Evolutionary conservation across 305 asterid genomes (phyloP).

Genomic region (Caryopteris hybrid): DNA sequence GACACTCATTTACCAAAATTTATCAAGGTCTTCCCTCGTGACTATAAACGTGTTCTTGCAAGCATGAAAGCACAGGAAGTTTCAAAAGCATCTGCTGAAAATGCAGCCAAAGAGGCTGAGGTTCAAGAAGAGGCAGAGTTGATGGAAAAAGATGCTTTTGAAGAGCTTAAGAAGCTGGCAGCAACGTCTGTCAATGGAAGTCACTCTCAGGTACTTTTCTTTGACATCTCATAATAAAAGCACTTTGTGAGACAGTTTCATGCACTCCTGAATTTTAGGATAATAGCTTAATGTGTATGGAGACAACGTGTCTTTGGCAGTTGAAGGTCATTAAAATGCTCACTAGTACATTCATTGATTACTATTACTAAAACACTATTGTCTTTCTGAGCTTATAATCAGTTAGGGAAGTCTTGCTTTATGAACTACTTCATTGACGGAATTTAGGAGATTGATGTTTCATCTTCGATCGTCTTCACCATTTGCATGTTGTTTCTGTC

Average conservation of each 20-base stretch:
- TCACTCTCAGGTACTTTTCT: constrained; percentile 40
- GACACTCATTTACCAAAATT: constrained; percentile 75
- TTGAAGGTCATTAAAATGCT: neutral
- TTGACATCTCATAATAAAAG: neutral
- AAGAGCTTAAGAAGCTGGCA: constrained; percentile 88
- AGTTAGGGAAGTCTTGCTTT: neutral
- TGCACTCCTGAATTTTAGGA: neutral
- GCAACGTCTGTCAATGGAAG: constrained; percentile 36
- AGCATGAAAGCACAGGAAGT: constrained; percentile 51
- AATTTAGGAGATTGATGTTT: neutral
- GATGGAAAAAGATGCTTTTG: constrained; percentile 83
- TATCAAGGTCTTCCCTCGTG: constrained; percentile 93
- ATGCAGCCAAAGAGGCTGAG: constrained; percentile 55
- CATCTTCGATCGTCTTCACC: neutral
- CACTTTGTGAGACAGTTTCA: neutral
- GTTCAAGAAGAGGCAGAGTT: constrained; percentile 61
- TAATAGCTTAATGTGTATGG: neutral
- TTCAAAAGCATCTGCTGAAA: constrained; percentile 41
- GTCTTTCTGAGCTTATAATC: neutral
- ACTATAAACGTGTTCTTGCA: constrained; percentile 76
- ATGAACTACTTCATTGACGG: neutral
- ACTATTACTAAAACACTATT: neutral
- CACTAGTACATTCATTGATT: neutral
- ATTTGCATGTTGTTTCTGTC: neutral
- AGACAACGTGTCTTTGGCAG: neutral